Conservation (phyloP, 257 asterid species). For the Salvia rosmarinus region DNA sequence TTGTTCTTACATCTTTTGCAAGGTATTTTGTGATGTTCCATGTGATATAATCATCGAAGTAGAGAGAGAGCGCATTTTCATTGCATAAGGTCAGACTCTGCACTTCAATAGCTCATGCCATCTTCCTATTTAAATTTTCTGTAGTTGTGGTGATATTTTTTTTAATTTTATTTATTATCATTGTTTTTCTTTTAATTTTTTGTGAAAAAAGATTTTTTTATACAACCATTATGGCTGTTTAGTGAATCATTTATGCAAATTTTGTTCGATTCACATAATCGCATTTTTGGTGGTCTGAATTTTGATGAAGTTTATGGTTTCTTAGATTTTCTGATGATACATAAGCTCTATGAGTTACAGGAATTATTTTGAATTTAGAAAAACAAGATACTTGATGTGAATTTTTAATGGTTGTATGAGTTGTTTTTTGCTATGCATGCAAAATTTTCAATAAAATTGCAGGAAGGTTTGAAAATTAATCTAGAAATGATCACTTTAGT, state of each 20-base stretch:
- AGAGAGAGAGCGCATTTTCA: too few relatives aligned
- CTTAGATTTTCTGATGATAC: conserved; percentile 20
- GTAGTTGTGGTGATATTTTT: too few relatives aligned
- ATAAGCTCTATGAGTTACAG: background rate
- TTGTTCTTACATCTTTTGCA: too few relatives aligned
- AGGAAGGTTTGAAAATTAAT: background rate
- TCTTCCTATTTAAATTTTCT: too few relatives aligned
- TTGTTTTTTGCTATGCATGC: background rate
- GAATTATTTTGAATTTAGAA: background rate
- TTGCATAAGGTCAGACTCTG: too few relatives aligned
- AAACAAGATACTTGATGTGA: background rate
- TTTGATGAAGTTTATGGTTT: conserved; percentile 10
- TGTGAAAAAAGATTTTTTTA: too few relatives aligned
- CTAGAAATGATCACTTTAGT: conserved; percentile 5
- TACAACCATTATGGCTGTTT: background rate
- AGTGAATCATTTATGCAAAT: background rate
- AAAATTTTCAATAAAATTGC: background rate
- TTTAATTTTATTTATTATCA: too few relatives aligned
- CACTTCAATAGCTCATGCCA: too few relatives aligned
- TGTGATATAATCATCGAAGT: too few relatives aligned
- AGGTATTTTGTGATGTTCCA: too few relatives aligned
- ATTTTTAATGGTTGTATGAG: conserved; percentile 1
- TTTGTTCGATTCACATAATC: conserved; percentile 9
- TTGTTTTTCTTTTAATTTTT: too few relatives aligned
- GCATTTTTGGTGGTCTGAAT: background rate